Conservation (phyloP, 352 stramenopile species). For the Blastocystis hominis region DNA sequence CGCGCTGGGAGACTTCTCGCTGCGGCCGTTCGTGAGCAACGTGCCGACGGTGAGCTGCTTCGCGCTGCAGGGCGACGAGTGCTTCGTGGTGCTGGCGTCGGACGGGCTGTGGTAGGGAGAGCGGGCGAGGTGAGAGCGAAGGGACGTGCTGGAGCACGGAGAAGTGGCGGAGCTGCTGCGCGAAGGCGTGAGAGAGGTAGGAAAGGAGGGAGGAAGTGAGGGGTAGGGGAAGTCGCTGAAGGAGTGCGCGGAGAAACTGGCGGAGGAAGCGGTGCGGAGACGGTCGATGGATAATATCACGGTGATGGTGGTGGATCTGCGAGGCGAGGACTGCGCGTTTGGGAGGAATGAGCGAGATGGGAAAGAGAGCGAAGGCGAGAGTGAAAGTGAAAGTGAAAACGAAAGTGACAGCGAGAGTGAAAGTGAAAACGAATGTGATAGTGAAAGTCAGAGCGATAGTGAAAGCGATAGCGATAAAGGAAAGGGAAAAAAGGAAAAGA, state of each 20-base stretch:
- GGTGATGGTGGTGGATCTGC: conserved; percentile 77
- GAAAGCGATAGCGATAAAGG: too few relatives aligned
- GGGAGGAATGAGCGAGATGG: not conserved
- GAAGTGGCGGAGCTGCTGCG: conserved; percentile 71
- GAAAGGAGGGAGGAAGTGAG: not conserved
- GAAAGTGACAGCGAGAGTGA: not conserved
- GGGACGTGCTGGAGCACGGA: conserved; percentile 76
- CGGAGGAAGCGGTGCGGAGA: conserved; percentile 73
- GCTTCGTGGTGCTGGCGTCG: conserved; percentile 74
- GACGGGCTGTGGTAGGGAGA: conserved; percentile 74
- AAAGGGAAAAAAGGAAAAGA: too few relatives aligned
- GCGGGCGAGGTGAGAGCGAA: not conserved
- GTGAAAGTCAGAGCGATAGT: not conserved
- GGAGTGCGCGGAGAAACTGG: conserved; percentile 69
- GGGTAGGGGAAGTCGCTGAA: conserved; percentile 63
- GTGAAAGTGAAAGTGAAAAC: not conserved
- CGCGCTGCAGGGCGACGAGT: conserved; percentile 69
- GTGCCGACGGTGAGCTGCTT: conserved; percentile 36
- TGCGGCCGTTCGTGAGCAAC: conserved; percentile 77
- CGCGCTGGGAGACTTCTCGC: conserved; percentile 78
- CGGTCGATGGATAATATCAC: conserved; percentile 77
- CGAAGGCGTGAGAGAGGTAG: conserved; percentile 59
- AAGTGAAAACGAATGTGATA: not conserved
- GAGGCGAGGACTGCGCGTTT: conserved; percentile 58
- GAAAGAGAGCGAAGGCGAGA: not conserved